A percentile compares a stretch with the other conserved stretches of the same genome.
These are phyloP conservation scores for Tolypocladium tropicale DNA, from an alignment of 2,329 filamentous ascomycete species.

Conservation along the genomic window DNA sequence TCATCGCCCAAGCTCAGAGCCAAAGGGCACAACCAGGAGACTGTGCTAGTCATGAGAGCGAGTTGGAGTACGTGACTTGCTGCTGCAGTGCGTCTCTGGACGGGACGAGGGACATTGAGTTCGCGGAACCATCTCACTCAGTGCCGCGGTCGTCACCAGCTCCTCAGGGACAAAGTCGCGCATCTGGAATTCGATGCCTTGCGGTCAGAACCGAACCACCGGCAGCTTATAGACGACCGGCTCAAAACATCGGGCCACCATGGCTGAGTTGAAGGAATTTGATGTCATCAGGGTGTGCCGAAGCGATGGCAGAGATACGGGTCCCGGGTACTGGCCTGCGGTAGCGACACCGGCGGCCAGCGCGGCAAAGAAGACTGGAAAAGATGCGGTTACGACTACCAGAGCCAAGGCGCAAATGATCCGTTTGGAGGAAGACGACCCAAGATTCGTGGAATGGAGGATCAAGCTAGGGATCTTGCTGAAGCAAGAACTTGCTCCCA, in stretches of 20 bases:
- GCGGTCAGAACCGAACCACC: neutral
- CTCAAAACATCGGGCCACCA: slow-evolving; percentile 3
- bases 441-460: slow-evolving; percentile 33
- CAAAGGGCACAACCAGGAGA: neutral
- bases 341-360: slow-evolving; percentile 15
- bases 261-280: slow-evolving; percentile 28
- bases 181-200: neutral
- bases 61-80: neutral
- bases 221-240: neutral
- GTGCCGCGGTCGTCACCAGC: neutral
- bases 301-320: slow-evolving; percentile 35
- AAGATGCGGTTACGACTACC: slow-evolving; percentile 19
- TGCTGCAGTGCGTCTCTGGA: neutral
- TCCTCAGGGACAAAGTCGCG: neutral
- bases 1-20: neutral
- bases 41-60: neutral
- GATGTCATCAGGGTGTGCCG: slow-evolving; percentile 30
- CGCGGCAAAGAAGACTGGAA: slow-evolving; percentile 24
- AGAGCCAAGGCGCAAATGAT: slow-evolving; percentile 32
- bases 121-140: neutral
- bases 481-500: slow-evolving; percentile 33
- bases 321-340: slow-evolving; percentile 32
- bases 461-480: slow-evolving; percentile 34
- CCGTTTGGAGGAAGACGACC: slow-evolving; percentile 30
- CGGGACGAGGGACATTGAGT: neutral